Evolutionary conservation across 2,329 filamentous ascomycete genomes (phyloP).

Genomic region (Colletotrichum sp.): DNA sequence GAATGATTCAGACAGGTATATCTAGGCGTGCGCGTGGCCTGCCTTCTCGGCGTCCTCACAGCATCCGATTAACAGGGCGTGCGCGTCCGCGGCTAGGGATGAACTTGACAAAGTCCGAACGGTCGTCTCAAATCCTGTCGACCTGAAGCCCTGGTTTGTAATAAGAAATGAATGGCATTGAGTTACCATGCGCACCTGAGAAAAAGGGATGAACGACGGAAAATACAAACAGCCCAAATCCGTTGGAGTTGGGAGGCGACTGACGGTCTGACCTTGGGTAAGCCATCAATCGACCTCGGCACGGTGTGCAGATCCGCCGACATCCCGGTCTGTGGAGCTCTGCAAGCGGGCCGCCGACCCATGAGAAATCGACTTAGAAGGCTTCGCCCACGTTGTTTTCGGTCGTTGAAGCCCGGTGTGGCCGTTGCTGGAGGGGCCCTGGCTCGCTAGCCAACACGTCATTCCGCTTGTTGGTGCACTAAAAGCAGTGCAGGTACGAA

Average conservation of each 20-base stretch:
- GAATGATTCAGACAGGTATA: not conserved
- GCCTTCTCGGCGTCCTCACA: not conserved
- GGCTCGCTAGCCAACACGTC: not conserved
- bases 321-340: not conserved
- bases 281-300: slow-evolving; percentile 9
- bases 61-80: not conserved
- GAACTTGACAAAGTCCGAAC: not conserved
- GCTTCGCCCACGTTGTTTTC: not conserved
- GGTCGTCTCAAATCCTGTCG: not conserved
- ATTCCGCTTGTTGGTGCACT: not conserved
- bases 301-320: slow-evolving; percentile 7
- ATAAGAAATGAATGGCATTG: not conserved
- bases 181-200: not conserved
- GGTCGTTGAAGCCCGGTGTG: not conserved
- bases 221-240: not conserved
- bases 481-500: not conserved
- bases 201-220: not conserved
- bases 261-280: not conserved
- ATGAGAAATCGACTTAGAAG: not conserved
- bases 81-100: not conserved
- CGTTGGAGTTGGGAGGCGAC: slow-evolving; percentile 12
- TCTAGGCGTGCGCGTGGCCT: not conserved
- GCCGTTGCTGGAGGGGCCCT: not conserved
- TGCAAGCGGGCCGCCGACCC: not conserved
- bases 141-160: slow-evolving; percentile 3